Percentiles rank a stretch among this genome's conserved stretches.
Evolutionary conservation across 2,329 filamentous ascomycete species (phyloP).

Genomic region (Colletotrichum viniferum): DNA sequence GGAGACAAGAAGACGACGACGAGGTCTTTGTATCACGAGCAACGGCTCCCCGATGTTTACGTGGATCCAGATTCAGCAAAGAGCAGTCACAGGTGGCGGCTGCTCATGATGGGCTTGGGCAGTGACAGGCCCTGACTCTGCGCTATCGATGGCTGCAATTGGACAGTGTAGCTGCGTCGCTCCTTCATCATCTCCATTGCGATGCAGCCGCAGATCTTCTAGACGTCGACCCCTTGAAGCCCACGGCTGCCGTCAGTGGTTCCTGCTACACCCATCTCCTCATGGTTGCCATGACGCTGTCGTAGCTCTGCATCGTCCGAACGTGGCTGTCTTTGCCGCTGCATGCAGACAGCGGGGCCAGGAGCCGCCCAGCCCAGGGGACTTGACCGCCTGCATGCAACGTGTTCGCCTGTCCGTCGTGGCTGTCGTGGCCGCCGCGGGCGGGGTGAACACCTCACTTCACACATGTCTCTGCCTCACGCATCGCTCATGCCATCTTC

Average conservation of each 20-base stretch:
- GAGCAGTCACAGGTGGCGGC: not conserved
- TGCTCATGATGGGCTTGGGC: not conserved
- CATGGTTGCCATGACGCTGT: constrained; percentile 22
- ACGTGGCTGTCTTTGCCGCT: constrained; percentile 3
- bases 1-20: not conserved
- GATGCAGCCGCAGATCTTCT: not conserved
- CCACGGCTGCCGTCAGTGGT: not conserved
- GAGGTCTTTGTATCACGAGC: constrained; percentile 11
- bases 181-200: constrained; percentile 1
- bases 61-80: not conserved
- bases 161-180: not conserved
- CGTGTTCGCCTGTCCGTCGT: not conserved
- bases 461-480: not conserved
- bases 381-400: constrained; percentile 12
- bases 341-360: constrained; percentile 11
- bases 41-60: constrained; percentile 16
- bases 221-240: not conserved
- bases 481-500: not conserved
- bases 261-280: not conserved
- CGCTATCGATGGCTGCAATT: not conserved
- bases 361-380: not conserved
- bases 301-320: constrained; percentile 12
- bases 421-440: not conserved
- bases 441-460: not conserved
- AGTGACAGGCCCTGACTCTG: not conserved